Evolutionary conservation across 2,329 filamentous ascomycete species (phyloP).

Genomic region (Trichoderma sp.): DNA sequence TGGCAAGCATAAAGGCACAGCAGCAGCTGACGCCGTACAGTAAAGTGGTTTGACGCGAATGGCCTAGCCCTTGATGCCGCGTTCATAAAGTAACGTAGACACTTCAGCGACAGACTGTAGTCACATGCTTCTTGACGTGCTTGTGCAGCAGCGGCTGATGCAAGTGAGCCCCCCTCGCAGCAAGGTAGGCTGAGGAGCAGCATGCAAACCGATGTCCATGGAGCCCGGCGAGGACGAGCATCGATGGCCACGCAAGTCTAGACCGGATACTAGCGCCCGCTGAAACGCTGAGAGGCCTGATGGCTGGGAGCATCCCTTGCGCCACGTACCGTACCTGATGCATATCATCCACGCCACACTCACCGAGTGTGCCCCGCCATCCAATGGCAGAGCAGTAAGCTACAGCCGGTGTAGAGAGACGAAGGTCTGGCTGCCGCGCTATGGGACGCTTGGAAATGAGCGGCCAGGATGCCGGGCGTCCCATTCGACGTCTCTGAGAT

Average conservation of each 20-base stretch:
- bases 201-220: neutral
- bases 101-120: neutral
- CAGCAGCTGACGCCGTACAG: conserved; percentile 1
- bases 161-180: conserved; percentile 12
- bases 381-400: conserved; percentile 24
- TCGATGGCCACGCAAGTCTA: conserved; percentile 18
- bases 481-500: conserved; percentile 14
- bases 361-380: conserved; percentile 24
- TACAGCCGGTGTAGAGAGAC: conserved; percentile 25
- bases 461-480: conserved; percentile 4
- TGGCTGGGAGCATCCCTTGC: conserved; percentile 5
- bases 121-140: conserved; percentile 15
- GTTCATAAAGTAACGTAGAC: neutral
- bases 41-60: neutral
- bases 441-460: conserved; percentile 8
- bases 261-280: conserved; percentile 17
- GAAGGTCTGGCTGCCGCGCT: conserved; percentile 9
- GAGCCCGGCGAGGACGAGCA: conserved; percentile 4
- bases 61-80: neutral
- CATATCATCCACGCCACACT: conserved; percentile 24
- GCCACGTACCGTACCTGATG: conserved; percentile 24
- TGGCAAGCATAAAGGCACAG: conserved; percentile 11
- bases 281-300: conserved; percentile 17
- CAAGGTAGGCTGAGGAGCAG: conserved; percentile 9
- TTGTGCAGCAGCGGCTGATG: conserved; percentile 9